Evolutionary conservation across 768 basidiomycete genomes (phyloP), one percentile per base, ranked within the genome.

Genomic region (Melanogaster broomeanus): DNA sequence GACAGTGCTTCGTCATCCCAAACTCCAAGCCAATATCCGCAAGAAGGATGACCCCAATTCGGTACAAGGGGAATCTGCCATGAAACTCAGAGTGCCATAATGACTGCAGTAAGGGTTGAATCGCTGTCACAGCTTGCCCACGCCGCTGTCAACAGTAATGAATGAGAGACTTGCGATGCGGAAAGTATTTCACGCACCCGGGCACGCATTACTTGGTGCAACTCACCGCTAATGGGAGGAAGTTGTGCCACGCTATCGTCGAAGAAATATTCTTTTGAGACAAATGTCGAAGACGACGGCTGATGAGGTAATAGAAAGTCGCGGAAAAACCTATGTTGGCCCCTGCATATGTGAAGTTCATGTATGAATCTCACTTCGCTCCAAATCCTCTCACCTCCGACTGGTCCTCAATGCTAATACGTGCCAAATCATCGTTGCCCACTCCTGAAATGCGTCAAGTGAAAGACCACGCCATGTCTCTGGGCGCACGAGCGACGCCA

Each of bases 51-150:
- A 88, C 76, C 1, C 81, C 85, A 4, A 82, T 80, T 49, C 91
- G 77, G 61, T 93, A 89, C 21, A 83, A 65, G 15, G 77, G 75
- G 60, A 84, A 80, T 49, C 85, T 80, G 47, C 83, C 81, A 48
- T 89, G 80, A 62, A 89, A 90, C 66, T 93, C 90, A 0, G 90
- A 82, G 52, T 87, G 77, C 88, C 90, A 93, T 33, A 93, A 65
- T 2, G 86, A 81, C 50, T 77, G 82, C 24, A 94, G 71, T 22
- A 93, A 72, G 37, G 81, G 79, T 25, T 90, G 83, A 16, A 90
- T 77, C 2, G 81, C 74, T 21, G 77, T 73, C 19, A 83, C 73
- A 8, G 79, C 79, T 71, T 91, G 85, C 49, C 83, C 83, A 24
- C 72, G 77, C 63, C 81, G 75, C 91, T 93, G 51, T 25, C 52